A percentile compares a stretch with the other conserved stretches of the same genome.
phyloP scores from a whole-genome alignment of 192 early-diverging fungal genomes.

The Mortierella antarctica region DNA sequence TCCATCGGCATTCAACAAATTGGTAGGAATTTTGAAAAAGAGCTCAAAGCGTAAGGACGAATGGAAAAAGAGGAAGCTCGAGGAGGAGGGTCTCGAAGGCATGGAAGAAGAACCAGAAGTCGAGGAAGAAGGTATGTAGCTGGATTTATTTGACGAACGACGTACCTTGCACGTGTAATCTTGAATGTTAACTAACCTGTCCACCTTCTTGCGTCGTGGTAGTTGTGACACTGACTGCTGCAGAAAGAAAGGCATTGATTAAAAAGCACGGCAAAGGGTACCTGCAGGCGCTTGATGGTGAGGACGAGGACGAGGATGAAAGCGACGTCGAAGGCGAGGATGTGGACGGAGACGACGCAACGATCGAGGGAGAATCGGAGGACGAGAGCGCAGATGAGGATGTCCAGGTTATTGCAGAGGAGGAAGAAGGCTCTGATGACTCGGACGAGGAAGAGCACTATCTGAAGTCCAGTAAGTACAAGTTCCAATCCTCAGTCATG shows the following conservation, averaged over 20 bases:
- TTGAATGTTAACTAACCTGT: neutral
- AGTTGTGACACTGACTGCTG: constrained; percentile 41
- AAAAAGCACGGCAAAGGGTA: constrained; percentile 51
- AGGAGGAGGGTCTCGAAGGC: constrained; percentile 63
- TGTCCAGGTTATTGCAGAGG: constrained; percentile 36
- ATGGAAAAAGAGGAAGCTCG: constrained; percentile 59
- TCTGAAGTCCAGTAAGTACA: constrained; percentile 41
- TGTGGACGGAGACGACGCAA: constrained; percentile 10
- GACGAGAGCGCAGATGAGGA: constrained; percentile 38
- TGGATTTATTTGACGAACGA: neutral
- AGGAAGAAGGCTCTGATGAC: constrained; percentile 42
- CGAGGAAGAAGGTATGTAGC: constrained; percentile 33
- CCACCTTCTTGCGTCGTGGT: neutral
- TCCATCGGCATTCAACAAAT: constrained; percentile 67
- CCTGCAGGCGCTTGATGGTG: constrained; percentile 33
- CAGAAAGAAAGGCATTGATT: constrained; percentile 48
- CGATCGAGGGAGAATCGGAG: constrained; percentile 2
- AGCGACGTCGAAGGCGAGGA: constrained; percentile 36
- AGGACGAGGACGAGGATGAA: constrained; percentile 36
- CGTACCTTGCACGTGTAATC: neutral
- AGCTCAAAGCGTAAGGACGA: constrained; percentile 62
- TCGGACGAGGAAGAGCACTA: constrained; percentile 38
- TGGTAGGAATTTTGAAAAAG: constrained; percentile 68
- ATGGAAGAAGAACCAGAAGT: constrained; percentile 44
- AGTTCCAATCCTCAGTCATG: neutral